Conservation (phyloP, 2,329 filamentous ascomycete genomes). For the Zymoseptoria brevis region DNA sequence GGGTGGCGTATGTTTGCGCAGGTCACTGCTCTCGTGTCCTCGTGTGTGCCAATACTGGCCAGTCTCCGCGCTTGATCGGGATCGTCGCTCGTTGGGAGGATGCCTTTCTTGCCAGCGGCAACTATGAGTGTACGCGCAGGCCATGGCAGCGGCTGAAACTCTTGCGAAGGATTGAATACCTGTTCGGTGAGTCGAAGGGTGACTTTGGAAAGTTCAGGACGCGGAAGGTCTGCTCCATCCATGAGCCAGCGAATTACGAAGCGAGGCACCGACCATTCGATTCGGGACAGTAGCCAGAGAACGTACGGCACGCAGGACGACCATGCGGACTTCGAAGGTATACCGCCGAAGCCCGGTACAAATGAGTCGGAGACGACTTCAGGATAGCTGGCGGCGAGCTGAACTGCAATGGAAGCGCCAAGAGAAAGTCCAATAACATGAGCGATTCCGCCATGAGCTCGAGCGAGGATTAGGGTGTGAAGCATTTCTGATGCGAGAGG, state of each 20-base stretch:
- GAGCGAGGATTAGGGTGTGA: constrained; percentile 14
- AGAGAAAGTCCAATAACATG: constrained; percentile 23
- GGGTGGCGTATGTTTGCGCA: constrained; percentile 21
- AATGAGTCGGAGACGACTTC: constrained; percentile 14
- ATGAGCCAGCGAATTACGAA: constrained; percentile 17
- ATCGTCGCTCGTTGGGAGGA: constrained; percentile 20
- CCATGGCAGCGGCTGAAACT: constrained; percentile 5
- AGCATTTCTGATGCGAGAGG: constrained; percentile 14
- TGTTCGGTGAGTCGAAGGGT: constrained; percentile 12
- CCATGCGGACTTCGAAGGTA: constrained; percentile 5
- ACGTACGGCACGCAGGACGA: constrained; percentile 11
- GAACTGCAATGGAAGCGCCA: constrained; percentile 19
- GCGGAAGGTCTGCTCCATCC: constrained; percentile 17
- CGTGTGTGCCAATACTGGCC: constrained; percentile 15
- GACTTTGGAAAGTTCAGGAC: not conserved
- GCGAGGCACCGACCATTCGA: constrained; percentile 14
- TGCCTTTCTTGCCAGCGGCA: constrained; percentile 19
- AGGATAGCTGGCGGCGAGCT: constrained; percentile 16
- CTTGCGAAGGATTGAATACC: constrained; percentile 9
- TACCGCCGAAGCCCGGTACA: constrained; percentile 16
- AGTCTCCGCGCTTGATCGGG: constrained; percentile 13
- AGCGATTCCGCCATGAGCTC: constrained; percentile 14
- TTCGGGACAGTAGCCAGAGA: constrained; percentile 11
- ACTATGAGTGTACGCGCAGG: constrained; percentile 20
- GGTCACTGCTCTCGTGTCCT: constrained; percentile 14